Evolutionary conservation across 768 basidiomycete genomes (phyloP).

Genomic region (Tylopilus felleus): DNA sequence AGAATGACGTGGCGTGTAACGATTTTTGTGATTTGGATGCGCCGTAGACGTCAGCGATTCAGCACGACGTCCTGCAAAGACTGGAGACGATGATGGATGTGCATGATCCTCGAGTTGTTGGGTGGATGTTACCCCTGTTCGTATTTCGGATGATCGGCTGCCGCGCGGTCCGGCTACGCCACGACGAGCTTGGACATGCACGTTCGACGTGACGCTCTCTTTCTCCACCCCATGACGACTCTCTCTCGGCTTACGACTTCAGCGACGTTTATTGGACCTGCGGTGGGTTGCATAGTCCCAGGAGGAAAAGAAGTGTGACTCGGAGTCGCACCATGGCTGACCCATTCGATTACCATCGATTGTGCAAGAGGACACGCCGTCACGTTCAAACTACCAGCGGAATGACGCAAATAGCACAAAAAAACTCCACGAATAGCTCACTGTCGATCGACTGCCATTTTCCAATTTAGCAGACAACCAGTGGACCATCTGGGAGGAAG

Average conservation of each 20-base stretch:
- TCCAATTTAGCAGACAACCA: constrained; percentile 15
- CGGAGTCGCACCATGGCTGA: background rate
- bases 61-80: background rate
- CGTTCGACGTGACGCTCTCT: constrained; percentile 6
- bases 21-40: constrained; percentile 6
- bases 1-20: constrained; percentile 9
- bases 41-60: constrained; percentile 7
- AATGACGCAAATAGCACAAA: constrained; percentile 7
- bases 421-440: constrained; percentile 1
- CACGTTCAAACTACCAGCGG: background rate
- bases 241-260: background rate
- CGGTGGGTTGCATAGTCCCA: background rate
- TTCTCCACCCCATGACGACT: constrained; percentile 6
- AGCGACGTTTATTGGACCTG: background rate
- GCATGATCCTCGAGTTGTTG: constrained; percentile 16
- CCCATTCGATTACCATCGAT: background rate
- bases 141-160: constrained; percentile 15
- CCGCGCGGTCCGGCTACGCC: constrained; percentile 11
- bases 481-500: background rate
- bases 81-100: background rate
- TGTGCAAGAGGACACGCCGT: constrained; percentile 9
- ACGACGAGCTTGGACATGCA: constrained; percentile 7
- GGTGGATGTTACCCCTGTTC: constrained; percentile 1
- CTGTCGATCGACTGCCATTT: constrained; percentile 20
- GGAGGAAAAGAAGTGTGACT: constrained; percentile 10